Conservation (phyloP, 805 yeast species). For the Nakazawaea pomicola region DNA sequence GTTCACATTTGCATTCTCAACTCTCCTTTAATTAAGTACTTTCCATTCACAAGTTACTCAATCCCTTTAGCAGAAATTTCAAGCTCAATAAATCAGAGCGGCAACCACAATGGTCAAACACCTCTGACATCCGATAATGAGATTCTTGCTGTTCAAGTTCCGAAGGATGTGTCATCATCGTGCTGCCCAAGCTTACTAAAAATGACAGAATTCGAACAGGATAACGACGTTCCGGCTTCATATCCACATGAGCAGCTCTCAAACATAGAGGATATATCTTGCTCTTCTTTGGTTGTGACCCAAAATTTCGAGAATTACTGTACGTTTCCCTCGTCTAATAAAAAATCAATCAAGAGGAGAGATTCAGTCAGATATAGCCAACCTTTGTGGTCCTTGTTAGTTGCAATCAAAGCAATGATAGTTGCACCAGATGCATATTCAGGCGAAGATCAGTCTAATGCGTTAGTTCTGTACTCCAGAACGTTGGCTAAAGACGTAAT, state of each 20-base stretch:
- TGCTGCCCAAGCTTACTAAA: conserved; percentile 5
- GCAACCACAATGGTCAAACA: neutral
- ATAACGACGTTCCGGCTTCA: conserved; percentile 20
- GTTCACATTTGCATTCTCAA: conserved; percentile 9
- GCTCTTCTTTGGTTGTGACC: conserved; percentile 30
- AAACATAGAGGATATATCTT: conserved; percentile 29
- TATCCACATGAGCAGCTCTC: conserved; percentile 26
- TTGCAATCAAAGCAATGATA: conserved; percentile 46
- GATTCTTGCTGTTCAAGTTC: neutral
- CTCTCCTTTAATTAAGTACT: conserved; percentile 2
- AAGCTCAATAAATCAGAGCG: neutral
- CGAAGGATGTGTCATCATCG: conserved; percentile 5
- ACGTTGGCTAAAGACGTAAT: conserved; percentile 14
- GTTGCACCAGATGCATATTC: conserved; percentile 37
- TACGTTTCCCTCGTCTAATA: conserved; percentile 17
- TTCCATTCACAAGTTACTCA: conserved; percentile 10
- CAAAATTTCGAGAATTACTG: conserved; percentile 35
- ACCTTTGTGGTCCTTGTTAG: conserved; percentile 50
- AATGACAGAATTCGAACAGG: neutral
- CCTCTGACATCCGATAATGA: neutral
- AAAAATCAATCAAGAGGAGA: conserved; percentile 6
- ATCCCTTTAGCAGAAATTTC: conserved; percentile 7
- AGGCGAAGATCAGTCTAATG: conserved; percentile 21
- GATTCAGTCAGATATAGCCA: conserved; percentile 23
- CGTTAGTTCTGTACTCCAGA: conserved; percentile 13